A percentile compares a stretch with the other conserved stretches of the same genome.
Conservation (phyloP, 2,329 filamentous ascomycete genomes). For the Aureobasidium sp. region DNA sequence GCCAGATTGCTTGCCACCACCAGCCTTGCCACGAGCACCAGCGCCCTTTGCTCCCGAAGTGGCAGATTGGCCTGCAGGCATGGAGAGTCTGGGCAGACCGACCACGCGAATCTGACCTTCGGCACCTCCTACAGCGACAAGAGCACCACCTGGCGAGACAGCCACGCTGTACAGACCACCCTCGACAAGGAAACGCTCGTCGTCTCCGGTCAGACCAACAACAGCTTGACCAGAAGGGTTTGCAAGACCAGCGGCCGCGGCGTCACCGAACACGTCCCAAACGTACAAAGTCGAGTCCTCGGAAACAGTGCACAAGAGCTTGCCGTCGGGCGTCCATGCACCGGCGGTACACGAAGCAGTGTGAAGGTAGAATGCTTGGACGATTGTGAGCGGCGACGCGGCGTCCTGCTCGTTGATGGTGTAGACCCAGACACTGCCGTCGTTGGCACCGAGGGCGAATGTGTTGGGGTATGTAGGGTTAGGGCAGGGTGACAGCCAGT, state of each 20-base stretch:
- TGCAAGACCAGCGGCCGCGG: slow-evolving; percentile 54
- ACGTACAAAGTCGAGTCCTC: slow-evolving; percentile 87
- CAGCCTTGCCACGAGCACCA: slow-evolving; percentile 41
- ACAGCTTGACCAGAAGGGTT: slow-evolving; percentile 50
- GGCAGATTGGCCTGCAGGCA: slow-evolving; percentile 19
- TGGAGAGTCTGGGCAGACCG: slow-evolving; percentile 60
- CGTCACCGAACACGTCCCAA: slow-evolving; percentile 82
- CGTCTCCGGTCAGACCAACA: slow-evolving; percentile 66
- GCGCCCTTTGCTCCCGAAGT: slow-evolving; percentile 34
- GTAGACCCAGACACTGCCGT: slow-evolving; percentile 95
- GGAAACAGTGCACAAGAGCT: slow-evolving; percentile 75
- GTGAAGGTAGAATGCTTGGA: slow-evolving; percentile 89
- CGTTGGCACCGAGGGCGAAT: slow-evolving; percentile 76
- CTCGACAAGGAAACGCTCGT: slow-evolving; percentile 86
- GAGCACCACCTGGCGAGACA: slow-evolving; percentile 67
- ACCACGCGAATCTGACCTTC: slow-evolving; percentile 80
- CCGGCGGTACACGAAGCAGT: slow-evolving; percentile 80
- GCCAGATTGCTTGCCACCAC: slow-evolving; percentile 35
- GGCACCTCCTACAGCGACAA: slow-evolving; percentile 80
- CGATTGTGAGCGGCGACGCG: slow-evolving; percentile 61
- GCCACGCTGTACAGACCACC: slow-evolving; percentile 86
- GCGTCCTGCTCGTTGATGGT: slow-evolving; percentile 62
- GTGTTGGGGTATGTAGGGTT: slow-evolving; percentile 64
- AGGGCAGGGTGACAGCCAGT: slow-evolving; percentile 77
- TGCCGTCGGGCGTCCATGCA: slow-evolving; percentile 81